These are phyloP conservation scores for Solanum hybrid DNA, from an alignment of 305 asterid genomes.

Conservation along the genomic window DNA sequence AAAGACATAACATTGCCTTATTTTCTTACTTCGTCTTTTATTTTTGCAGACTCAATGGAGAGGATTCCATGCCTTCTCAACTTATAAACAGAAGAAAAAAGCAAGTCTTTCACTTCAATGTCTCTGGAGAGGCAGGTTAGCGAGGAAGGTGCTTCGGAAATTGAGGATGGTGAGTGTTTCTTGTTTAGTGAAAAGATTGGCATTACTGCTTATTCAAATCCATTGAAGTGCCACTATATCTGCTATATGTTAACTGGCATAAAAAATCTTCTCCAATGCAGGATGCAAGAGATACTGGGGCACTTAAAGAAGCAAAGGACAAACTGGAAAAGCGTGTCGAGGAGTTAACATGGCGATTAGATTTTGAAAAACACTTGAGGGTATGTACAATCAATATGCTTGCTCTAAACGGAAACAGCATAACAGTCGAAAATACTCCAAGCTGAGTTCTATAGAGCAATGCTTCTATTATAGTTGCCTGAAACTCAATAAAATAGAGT, in stretches of 20 bases:
- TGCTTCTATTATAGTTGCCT: not conserved
- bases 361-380: conserved; percentile 80
- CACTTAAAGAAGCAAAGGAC: conserved; percentile 96
- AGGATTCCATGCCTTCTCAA: conserved; percentile 52
- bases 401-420: conserved; percentile 1
- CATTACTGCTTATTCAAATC: not conserved
- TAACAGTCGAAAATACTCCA: conserved; percentile 6
- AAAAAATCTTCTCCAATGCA: conserved; percentile 19
- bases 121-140: conserved; percentile 84
- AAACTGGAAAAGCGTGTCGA: conserved; percentile 92
- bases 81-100: conserved; percentile 51
- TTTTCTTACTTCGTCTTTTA: conserved; percentile 6
- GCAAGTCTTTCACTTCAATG: conserved; percentile 65
- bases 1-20: not conserved
- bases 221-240: not conserved
- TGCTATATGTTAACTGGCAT: not conserved
- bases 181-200: conserved; percentile 1
- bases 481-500: not conserved
- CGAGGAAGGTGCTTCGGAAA: conserved; percentile 83
- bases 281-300: conserved; percentile 97
- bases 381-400: conserved; percentile 24
- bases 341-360: conserved; percentile 89
- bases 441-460: not conserved
- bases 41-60: conserved; percentile 69
- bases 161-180: conserved; percentile 58